Evolutionary conservation across 345 rosid genomes (phyloP), one percentile per base, ranked within the genome.

Genomic region (Rhizophora mangle): DNA sequence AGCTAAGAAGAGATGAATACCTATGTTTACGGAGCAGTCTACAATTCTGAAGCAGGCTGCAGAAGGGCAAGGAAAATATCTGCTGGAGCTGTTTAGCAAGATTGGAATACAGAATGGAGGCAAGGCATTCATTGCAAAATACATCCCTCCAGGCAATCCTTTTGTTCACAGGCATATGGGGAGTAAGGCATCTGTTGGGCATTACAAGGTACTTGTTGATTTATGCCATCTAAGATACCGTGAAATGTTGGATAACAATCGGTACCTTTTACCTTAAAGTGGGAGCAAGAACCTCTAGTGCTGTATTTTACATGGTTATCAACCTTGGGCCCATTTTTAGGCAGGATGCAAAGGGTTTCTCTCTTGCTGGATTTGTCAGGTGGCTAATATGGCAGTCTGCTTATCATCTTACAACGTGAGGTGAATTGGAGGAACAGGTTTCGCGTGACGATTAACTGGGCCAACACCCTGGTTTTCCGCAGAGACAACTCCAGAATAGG

Each of bases 151-250:
- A 3, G 88, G 89, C 19, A 81, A 84, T 49, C 90, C 87, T n/a
- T 89, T 89, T 64, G 89, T 84, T 54, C 87, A 87, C 73, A 85
- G 61, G 70, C 92, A 87, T 60, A 68, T 84, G 0, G 92, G 90
- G 32, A 87, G 90, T 83, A 85, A 84, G 96, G 96, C 96, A 21
- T 70, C 90, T 0, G 85, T 87, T 2, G 96, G 96, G 11, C 74
- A 86, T 43, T 85, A 82, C 70, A 85, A 85, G 86, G 92, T 88
- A 0, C 68, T 89, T 0, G 90, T 85, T 11, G 90, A 89, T 80
- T 76, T 87, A 46, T 84, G 92, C 66, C 82, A 80, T 85, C 90
- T 0, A 89, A 87, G 89, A 86, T 86, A 76, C 46, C 15, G 11
- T 39, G 13, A 9, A 39, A 39, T 39, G 46, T 9, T 39, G 46